Evolutionary conservation across 2,329 filamentous ascomycete species (phyloP).

Genomic region (Fusarium concolor): DNA sequence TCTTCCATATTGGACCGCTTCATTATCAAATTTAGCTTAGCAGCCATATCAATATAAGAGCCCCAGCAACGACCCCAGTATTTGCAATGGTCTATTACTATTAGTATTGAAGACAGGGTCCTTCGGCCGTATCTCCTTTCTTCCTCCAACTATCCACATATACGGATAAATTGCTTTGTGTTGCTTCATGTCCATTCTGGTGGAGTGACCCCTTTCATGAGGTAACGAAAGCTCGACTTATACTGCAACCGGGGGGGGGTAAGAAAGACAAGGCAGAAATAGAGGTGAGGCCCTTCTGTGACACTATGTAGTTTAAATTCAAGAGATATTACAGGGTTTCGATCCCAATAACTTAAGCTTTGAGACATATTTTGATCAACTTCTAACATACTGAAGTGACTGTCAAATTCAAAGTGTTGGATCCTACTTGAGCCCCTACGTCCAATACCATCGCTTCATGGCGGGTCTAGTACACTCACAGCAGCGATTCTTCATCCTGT

Average conservation of each 20-base stretch:
- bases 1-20: constrained; percentile 1
- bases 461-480: not conserved
- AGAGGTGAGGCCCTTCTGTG: not conserved
- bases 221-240: constrained; percentile 12
- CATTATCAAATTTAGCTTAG: constrained; percentile 34
- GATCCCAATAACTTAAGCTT: not conserved
- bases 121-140: constrained; percentile 16
- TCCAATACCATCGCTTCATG: not conserved
- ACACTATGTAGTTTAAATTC: not conserved
- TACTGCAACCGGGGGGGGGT: not conserved
- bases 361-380: not conserved
- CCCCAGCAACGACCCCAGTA: constrained; percentile 31
- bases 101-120: constrained; percentile 29
- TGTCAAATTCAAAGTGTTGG: not conserved
- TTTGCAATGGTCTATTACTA: constrained; percentile 21
- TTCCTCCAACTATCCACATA: constrained; percentile 7
- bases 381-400: not conserved
- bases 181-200: constrained; percentile 6
- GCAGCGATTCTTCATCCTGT: not conserved
- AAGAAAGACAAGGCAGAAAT: not conserved
- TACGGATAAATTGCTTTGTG: not conserved
- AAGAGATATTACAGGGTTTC: not conserved
- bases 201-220: constrained; percentile 13
- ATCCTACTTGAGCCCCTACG: not conserved
- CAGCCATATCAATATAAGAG: constrained; percentile 28